These are phyloP conservation scores for Vaccinium corymbosum DNA, from an alignment of 148 eudicot genomes.

Conservation along the genomic window DNA sequence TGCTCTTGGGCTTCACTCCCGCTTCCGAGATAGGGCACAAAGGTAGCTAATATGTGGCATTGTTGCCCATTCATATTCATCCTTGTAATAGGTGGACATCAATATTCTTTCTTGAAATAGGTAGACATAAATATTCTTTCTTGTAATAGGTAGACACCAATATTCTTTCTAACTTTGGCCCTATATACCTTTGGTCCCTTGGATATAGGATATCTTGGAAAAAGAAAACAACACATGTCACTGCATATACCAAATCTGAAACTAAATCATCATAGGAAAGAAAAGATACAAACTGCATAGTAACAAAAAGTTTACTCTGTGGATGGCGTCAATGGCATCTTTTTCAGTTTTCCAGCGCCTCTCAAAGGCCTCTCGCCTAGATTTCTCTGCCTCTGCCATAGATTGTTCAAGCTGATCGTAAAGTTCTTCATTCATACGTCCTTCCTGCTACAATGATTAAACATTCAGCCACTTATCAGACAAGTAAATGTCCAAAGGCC, in stretches of 20 bases:
- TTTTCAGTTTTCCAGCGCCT: slow-evolving; percentile 72
- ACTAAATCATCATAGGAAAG: not conserved
- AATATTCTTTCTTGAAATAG: too few relatives aligned
- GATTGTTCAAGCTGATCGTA: slow-evolving; percentile 64
- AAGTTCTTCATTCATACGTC: slow-evolving; percentile 37
- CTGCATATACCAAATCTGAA: slow-evolving; percentile 4
- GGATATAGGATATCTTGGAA: slow-evolving; percentile 1
- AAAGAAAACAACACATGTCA: not conserved
- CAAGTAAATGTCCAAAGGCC: too few relatives aligned
- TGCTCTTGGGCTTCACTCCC: not conserved
- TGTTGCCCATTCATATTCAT: not conserved
- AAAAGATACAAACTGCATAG: not conserved
- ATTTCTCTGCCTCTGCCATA: slow-evolving; percentile 58
- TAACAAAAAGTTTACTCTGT: slow-evolving; percentile 44
- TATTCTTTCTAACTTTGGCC: too few relatives aligned
- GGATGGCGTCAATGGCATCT: slow-evolving; percentile 52
- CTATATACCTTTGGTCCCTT: not conserved
- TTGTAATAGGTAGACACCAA: not conserved
- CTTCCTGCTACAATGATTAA: slow-evolving; percentile 38
- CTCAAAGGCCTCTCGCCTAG: slow-evolving; percentile 60
- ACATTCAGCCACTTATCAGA: not conserved
- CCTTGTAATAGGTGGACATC: too few relatives aligned
- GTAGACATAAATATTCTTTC: too few relatives aligned
- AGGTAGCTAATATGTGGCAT: not conserved
- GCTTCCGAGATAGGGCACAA: not conserved